Conservation (phyloP, 805 yeast genomes). For the Starmera amethionina region DNA sequence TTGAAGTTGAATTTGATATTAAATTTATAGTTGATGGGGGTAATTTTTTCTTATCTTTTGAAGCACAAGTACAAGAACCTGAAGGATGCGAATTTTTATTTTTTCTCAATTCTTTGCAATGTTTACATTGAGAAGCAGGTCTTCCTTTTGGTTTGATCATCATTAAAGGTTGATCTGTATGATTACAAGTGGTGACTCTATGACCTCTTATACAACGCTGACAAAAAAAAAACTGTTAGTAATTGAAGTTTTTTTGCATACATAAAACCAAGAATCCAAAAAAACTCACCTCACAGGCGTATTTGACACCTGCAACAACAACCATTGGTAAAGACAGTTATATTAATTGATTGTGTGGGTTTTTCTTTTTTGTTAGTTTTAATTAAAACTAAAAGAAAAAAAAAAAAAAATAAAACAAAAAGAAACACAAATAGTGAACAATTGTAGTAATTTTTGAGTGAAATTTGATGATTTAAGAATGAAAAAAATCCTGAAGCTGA, state of each 20-base stretch:
- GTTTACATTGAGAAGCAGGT: slow-evolving; percentile 86
- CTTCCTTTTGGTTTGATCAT: slow-evolving; percentile 96
- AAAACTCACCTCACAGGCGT: slow-evolving; percentile 64
- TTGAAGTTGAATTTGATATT: slow-evolving; percentile 3
- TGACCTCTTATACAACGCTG: slow-evolving; percentile 88
- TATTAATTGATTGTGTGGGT: too few relatives aligned
- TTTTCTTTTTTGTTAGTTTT: too few relatives aligned
- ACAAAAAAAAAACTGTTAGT: slow-evolving; percentile 1
- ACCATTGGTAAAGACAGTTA: slow-evolving; percentile 45
- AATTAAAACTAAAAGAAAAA: too few relatives aligned
- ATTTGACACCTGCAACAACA: slow-evolving; percentile 82
- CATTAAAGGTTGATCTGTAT: slow-evolving; percentile 81
- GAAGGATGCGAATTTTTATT: slow-evolving; percentile 50
- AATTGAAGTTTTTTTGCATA: too few relatives aligned
- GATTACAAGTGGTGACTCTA: slow-evolving; percentile 88
- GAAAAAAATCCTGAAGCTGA: too few relatives aligned
- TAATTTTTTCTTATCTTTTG: slow-evolving; percentile 24
- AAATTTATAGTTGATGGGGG: slow-evolving; percentile 20
- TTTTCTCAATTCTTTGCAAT: slow-evolving; percentile 71
- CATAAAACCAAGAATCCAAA: neutral
- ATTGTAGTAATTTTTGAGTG: too few relatives aligned
- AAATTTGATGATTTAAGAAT: too few relatives aligned
- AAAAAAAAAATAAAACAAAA: too few relatives aligned
- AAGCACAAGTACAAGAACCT: slow-evolving; percentile 57
- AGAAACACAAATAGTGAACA: too few relatives aligned